A percentile compares a stretch with the other conserved stretches of the same genome.
phyloP scores from a whole-genome alignment of 2,329 filamentous ascomycete species.

The Penicillium sp. region DNA sequence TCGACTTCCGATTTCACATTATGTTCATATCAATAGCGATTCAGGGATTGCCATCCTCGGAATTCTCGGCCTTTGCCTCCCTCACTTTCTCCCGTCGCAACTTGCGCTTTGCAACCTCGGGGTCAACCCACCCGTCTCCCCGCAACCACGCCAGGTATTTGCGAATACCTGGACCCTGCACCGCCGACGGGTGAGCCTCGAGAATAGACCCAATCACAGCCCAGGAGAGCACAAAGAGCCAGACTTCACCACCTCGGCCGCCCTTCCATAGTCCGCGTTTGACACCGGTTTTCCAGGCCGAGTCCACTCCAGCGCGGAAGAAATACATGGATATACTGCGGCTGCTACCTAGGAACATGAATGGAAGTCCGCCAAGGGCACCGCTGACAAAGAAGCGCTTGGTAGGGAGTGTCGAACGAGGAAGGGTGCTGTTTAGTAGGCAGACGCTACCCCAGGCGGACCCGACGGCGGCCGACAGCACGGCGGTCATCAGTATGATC shows the following conservation, averaged over 20 bases:
- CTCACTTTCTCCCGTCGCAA: slow-evolving; percentile 26
- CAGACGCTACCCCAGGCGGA: slow-evolving; percentile 86
- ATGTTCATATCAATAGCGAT: background rate
- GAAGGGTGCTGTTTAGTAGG: slow-evolving; percentile 76
- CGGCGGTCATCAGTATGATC: slow-evolving; percentile 70
- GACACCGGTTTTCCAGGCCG: slow-evolving; percentile 85
- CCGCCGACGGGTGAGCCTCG: slow-evolving; percentile 63
- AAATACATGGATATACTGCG: slow-evolving; percentile 72
- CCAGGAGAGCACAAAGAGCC: slow-evolving; percentile 74
- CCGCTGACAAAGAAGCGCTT: slow-evolving; percentile 89
- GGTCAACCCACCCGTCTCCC: slow-evolving; percentile 71
- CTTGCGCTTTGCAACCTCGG: slow-evolving; percentile 46
- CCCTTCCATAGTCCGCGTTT: slow-evolving; percentile 87
- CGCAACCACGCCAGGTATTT: slow-evolving; percentile 70
- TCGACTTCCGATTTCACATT: background rate
- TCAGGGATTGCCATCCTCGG: slow-evolving; percentile 1
- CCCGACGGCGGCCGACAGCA: slow-evolving; percentile 77
- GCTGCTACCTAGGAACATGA: slow-evolving; percentile 62
- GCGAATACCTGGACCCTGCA: slow-evolving; percentile 63
- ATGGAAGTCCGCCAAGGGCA: slow-evolving; percentile 71
- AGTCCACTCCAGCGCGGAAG: slow-evolving; percentile 72
- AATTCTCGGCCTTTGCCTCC: slow-evolving; percentile 20
- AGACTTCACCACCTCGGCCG: slow-evolving; percentile 74
- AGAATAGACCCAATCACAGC: slow-evolving; percentile 74
- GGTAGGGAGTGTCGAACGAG: slow-evolving; percentile 67